Evolutionary conservation across 202 grass and related monocot species (phyloP).

Genomic region (Schoenoplectus triqueter): DNA sequence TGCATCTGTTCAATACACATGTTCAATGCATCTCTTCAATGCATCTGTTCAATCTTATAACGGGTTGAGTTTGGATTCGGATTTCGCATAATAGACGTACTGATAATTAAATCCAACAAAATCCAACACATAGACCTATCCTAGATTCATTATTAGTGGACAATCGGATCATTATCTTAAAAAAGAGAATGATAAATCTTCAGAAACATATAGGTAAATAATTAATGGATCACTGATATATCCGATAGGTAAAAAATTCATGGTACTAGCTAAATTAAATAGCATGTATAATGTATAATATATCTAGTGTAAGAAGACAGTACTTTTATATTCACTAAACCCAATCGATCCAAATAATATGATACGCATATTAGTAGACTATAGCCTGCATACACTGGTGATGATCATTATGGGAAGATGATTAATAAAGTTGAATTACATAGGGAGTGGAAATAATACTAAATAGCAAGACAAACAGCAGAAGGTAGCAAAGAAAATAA

Average conservation of each 20-base stretch:
- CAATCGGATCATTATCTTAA: not conserved
- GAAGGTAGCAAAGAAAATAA: not conserved
- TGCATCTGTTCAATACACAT: no score
- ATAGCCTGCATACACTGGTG: not conserved
- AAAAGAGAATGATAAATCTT: not conserved
- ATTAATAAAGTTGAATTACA: constrained; percentile 6
- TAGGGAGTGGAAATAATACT: not conserved
- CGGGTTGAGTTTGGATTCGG: no score
- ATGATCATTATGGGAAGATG: not conserved
- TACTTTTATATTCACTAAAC: not conserved
- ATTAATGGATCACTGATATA: not conserved
- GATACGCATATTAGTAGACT: not conserved
- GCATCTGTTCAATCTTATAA: no score
- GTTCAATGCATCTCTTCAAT: no score
- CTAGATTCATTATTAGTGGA: not conserved
- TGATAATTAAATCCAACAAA: no score
- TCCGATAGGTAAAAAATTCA: not conserved
- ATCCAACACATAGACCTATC: not conserved
- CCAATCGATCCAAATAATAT: not conserved
- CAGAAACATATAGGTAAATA: not conserved
- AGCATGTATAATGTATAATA: not conserved
- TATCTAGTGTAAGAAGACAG: not conserved
- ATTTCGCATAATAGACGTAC: no score
- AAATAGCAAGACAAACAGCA: constrained; percentile 19
- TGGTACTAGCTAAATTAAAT: not conserved